Evolutionary conservation across 371 early-diverging fungal genomes (phyloP).

Genomic region (Lichtheimia ornata): DNA sequence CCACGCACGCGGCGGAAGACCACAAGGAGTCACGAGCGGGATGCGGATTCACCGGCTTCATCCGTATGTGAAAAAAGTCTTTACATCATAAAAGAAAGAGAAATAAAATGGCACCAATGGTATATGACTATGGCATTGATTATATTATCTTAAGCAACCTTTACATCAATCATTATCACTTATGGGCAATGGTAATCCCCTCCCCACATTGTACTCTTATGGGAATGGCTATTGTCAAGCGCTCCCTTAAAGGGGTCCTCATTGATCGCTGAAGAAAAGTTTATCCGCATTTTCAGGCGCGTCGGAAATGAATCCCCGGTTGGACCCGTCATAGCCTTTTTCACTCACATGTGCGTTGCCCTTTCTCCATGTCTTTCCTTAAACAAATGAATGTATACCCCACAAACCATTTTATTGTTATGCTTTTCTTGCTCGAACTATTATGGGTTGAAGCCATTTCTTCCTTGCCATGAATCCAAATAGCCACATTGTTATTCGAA

Average conservation of each 20-base stretch:
- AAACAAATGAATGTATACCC: background rate
- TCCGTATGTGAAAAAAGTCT: background rate
- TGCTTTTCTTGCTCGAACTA: constrained; percentile 10
- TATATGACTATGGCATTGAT: background rate
- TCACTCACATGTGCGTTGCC: too few relatives aligned
- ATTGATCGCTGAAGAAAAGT: constrained; percentile 4
- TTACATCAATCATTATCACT: too few relatives aligned
- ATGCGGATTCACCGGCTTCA: background rate
- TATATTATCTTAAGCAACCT: background rate
- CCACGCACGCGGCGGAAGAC: background rate
- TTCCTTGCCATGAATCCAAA: constrained; percentile 10
- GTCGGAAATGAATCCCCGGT: constrained; percentile 7
- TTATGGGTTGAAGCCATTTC: constrained; percentile 16
- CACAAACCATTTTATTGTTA: background rate
- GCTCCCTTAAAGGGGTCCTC: too few relatives aligned
- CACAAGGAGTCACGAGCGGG: background rate
- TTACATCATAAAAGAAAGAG: background rate
- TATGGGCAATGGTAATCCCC: too few relatives aligned
- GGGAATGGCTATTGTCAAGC: too few relatives aligned
- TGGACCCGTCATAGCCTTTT: background rate
- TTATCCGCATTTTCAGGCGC: constrained; percentile 12
- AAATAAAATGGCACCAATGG: background rate
- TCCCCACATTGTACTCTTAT: too few relatives aligned
- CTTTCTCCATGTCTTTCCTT: too few relatives aligned
- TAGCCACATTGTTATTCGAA: constrained; percentile 3